phyloP scores from a whole-genome alignment of 345 rosid species.

The Erysimum cheiranthoides region DNA sequence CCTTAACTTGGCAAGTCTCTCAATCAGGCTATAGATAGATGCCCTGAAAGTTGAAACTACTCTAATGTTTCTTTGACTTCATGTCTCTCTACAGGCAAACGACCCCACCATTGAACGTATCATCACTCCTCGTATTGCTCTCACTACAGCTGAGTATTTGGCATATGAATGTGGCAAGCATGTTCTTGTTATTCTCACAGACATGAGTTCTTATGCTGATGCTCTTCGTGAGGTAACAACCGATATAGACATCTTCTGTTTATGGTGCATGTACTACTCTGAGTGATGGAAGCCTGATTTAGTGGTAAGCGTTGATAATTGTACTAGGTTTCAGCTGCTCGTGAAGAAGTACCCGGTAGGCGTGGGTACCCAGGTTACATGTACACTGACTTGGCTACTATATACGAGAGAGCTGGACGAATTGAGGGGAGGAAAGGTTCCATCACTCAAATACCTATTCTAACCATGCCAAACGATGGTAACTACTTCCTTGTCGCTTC shows the following conservation, averaged over 20 bases:
- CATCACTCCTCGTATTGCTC: conserved; percentile 89
- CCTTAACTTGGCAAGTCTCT: background rate
- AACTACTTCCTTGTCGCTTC: conserved; percentile 15
- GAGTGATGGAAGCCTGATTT: no score
- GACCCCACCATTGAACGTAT: conserved; percentile 87
- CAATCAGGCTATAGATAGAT: background rate
- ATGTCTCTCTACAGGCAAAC: no score
- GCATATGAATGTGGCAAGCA: conserved; percentile 94
- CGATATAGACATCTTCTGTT: no score
- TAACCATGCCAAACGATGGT: conserved; percentile 97
- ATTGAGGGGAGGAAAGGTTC: conserved; percentile 90
- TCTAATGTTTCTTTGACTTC: no score
- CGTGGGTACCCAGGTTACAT: conserved; percentile 71
- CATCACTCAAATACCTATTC: conserved; percentile 87
- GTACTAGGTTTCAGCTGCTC: conserved; percentile 87
- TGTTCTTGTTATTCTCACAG: conserved; percentile 82
- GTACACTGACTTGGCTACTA: conserved; percentile 92
- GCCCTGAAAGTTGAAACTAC: background rate
- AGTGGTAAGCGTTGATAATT: background rate
- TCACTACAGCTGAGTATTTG: conserved; percentile 85
- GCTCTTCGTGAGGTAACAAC: conserved; percentile 86
- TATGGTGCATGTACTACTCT: no score
- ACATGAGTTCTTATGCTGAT: conserved; percentile 97
- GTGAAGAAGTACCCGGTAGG: conserved; percentile 70
- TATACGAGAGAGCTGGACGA: conserved; percentile 90